Evolutionary conservation across 768 basidiomycete genomes (phyloP).

Genomic region (Boletus rubescentipes): DNA sequence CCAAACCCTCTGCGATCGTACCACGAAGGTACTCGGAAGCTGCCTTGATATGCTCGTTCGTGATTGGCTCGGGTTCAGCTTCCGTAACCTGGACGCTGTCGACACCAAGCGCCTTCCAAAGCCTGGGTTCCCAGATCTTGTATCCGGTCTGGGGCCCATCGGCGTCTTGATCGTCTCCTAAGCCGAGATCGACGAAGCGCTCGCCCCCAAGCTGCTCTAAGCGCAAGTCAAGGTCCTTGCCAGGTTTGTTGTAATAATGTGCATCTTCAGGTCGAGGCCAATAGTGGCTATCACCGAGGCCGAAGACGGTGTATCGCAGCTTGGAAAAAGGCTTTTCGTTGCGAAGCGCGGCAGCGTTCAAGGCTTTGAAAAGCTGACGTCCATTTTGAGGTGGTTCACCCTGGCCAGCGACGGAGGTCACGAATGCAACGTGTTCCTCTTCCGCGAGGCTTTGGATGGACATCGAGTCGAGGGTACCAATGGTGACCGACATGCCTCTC

Average conservation of each 20-base stretch:
- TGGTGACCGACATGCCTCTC: slow-evolving; percentile 74
- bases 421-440: slow-evolving; percentile 76
- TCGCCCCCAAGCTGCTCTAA: slow-evolving; percentile 79
- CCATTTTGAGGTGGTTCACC: slow-evolving; percentile 98
- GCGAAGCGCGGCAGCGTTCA: slow-evolving; percentile 59
- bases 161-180: slow-evolving; percentile 97
- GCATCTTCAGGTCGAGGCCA: slow-evolving; percentile 97
- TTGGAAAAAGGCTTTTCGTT: slow-evolving; percentile 58
- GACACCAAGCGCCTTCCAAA: slow-evolving; percentile 96
- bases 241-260: slow-evolving; percentile 98
- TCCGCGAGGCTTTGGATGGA: slow-evolving; percentile 70
- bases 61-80: slow-evolving; percentile 94
- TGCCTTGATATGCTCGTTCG: slow-evolving; percentile 99
- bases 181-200: slow-evolving; percentile 70
- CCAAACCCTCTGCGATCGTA: slow-evolving; percentile 89
- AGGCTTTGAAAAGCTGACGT: slow-evolving; percentile 80
- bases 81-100: slow-evolving; percentile 86
- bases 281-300: slow-evolving; percentile 97
- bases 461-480: slow-evolving; percentile 80
- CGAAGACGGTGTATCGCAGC: slow-evolving; percentile 83
- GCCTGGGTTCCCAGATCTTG: slow-evolving; percentile 87
- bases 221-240: slow-evolving; percentile 83
- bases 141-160: slow-evolving; percentile 97
- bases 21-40: slow-evolving; percentile 92
- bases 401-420: slow-evolving; percentile 94